Evolutionary conservation across 768 basidiomycete species (phyloP).

Genomic region (Rhodotorula kratochvilovae): DNA sequence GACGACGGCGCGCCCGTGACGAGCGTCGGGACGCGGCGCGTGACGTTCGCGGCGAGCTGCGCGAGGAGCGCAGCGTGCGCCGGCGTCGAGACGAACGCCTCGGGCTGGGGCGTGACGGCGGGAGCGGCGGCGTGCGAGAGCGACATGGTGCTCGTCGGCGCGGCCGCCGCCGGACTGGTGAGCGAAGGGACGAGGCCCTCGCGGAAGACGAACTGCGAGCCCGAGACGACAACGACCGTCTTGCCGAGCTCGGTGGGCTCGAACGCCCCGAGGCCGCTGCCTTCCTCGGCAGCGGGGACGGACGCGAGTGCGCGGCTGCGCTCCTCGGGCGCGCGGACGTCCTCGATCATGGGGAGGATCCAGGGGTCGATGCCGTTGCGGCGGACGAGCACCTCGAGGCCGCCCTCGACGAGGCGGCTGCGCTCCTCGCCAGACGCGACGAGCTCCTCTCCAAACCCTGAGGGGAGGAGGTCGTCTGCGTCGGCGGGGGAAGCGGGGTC

Average conservation of each 20-base stretch:
- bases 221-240: constrained; percentile 62
- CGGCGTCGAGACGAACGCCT: constrained; percentile 57
- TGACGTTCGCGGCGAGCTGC: constrained; percentile 61
- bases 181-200: constrained; percentile 45
- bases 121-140: constrained; percentile 22
- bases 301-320: constrained; percentile 46
- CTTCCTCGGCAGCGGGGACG: not conserved
- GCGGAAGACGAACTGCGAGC: constrained; percentile 63
- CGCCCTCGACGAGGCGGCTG: constrained; percentile 45
- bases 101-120: constrained; percentile 12
- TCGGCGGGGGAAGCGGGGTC: constrained; percentile 68
- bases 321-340: constrained; percentile 56
- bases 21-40: constrained; percentile 69
- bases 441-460: constrained; percentile 51
- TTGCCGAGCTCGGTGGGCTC: constrained; percentile 49
- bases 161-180: constrained; percentile 49
- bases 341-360: constrained; percentile 71
- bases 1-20: constrained; percentile 80
- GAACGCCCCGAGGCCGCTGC: constrained; percentile 45
- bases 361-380: constrained; percentile 63
- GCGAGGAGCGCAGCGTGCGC: constrained; percentile 61
- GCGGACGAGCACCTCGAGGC: constrained; percentile 59
- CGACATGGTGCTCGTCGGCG: constrained; percentile 37
- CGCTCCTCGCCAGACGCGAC: not conserved
- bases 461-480: constrained; percentile 56